Percentiles rank a stretch among this genome's conserved stretches.
Evolutionary conservation across 768 basidiomycete genomes (phyloP).

Genomic region (Amanita pallidorosea): DNA sequence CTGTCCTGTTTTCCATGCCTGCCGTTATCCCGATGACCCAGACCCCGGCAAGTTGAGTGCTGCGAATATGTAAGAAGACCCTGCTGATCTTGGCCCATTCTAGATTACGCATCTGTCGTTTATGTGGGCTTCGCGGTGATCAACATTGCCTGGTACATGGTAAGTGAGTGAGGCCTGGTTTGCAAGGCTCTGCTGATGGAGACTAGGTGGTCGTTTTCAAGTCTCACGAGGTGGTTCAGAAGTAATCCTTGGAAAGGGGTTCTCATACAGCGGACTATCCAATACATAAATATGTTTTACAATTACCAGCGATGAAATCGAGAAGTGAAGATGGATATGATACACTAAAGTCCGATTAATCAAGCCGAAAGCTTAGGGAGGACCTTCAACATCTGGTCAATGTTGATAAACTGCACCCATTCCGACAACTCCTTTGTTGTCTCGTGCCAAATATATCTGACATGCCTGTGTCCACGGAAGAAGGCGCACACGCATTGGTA

Average conservation of each 20-base stretch:
- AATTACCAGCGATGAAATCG: neutral
- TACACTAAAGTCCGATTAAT: neutral
- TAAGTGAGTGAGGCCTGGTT: slow-evolving; percentile 27
- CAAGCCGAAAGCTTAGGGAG: slow-evolving; percentile 58
- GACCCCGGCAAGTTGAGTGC: slow-evolving; percentile 32
- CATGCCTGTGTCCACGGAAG: slow-evolving; percentile 56
- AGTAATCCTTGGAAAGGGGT: neutral
- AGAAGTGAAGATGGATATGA: too few species aligned
- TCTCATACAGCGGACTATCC: neutral
- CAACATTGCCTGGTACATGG: slow-evolving; percentile 50
- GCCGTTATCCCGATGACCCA: slow-evolving; percentile 44
- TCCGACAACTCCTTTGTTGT: slow-evolving; percentile 55
- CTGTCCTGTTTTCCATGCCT: slow-evolving; percentile 62
- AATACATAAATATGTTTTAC: slow-evolving; percentile 2
- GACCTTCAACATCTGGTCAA: slow-evolving; percentile 75
- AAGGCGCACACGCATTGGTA: slow-evolving; percentile 76
- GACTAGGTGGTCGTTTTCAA: slow-evolving; percentile 29
- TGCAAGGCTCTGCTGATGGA: neutral
- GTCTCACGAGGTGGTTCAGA: slow-evolving; percentile 10
- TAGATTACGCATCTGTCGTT: slow-evolving; percentile 60
- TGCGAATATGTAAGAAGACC: neutral
- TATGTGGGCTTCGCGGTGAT: slow-evolving; percentile 52
- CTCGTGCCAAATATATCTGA: slow-evolving; percentile 65
- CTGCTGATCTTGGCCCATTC: neutral
- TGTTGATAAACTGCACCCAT: slow-evolving; percentile 80